Conservation (phyloP, 73 alveolate species). For the Effrenium voratum region DNA sequence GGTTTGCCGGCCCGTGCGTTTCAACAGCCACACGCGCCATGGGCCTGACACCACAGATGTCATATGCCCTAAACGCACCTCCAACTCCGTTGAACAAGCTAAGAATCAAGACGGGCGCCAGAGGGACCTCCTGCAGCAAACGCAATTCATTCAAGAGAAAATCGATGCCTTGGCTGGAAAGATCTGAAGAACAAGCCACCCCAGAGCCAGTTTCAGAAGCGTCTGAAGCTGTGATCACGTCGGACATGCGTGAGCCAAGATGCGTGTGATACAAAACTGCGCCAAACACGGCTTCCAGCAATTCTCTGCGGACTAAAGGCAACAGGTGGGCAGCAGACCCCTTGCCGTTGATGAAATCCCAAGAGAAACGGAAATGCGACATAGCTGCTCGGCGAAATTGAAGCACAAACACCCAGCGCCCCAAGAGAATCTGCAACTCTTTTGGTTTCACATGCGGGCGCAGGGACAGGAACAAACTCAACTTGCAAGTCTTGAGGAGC, state of each 20-base stretch:
- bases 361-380: background rate
- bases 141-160: no score
- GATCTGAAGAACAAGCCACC: background rate
- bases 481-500: background rate
- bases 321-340: no score
- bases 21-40: background rate
- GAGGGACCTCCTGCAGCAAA: background rate
- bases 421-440: background rate
- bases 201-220: background rate
- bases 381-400: background rate
- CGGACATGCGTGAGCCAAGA: background rate
- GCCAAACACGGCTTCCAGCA: background rate
- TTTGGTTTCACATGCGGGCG: background rate
- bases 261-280: background rate
- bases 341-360: background rate
- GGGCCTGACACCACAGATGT: background rate
- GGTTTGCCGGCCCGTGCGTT: background rate
- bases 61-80: constrained; percentile 24
- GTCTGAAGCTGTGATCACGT: background rate
- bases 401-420: constrained; percentile 25
- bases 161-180: background rate
- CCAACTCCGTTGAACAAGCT: constrained; percentile 26
- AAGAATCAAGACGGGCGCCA: background rate
- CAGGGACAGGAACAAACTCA: background rate
- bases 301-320: background rate